Evolutionary conservation across 2,329 filamentous ascomycete genomes (phyloP), one percentile per base, ranked within the genome.

Genomic region (Aureobasidium melanogenum): DNA sequence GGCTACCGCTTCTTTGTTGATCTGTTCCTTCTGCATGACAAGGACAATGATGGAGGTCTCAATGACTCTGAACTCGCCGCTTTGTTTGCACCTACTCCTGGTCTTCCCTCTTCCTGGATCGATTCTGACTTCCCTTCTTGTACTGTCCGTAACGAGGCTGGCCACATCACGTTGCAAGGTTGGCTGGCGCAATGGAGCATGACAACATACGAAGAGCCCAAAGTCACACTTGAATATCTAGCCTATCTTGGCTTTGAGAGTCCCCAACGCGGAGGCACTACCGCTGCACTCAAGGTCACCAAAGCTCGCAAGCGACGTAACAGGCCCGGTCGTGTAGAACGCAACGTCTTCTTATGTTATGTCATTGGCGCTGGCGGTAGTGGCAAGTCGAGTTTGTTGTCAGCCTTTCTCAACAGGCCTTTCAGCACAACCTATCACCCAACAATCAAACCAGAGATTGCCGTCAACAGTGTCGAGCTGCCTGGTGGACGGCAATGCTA

Each of bases 121-220:
- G 92, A 97, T 65, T 88, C 88, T 1, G 89, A 85, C 0, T 99
- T 99, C 69, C 94, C 94, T 1, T 91, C 89, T 0, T 96, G 91
- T 26, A 97, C 94, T 0, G 93, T 97, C 19, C 87, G 91, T 44
- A 97, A 97, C 70, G 94, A 99, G 74, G 91, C 90, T 9, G 94
- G 94, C 0, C 85, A 97, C 72, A 92, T 99, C 64, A 99, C 94
- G 1, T 80, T 99, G 4, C 94, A 99, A 73, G 94, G 94, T 1
- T 99, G 94, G 94, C 83, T 99, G 39, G 94, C 94, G 4, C 94
- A 99, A 69, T 99, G 94, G 94, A 97, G 92, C 72, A 99, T 99
- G 94, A 99, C 94, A 0, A 99, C 94, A 0, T 99, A 97, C 69
- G 85, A 95, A 63, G 92, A 95, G 61, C 93, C 94, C 14, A 95